phyloP scores from a whole-genome alignment of 768 basidiomycete genomes.

The Brasilioporus rufonigricans region DNA sequence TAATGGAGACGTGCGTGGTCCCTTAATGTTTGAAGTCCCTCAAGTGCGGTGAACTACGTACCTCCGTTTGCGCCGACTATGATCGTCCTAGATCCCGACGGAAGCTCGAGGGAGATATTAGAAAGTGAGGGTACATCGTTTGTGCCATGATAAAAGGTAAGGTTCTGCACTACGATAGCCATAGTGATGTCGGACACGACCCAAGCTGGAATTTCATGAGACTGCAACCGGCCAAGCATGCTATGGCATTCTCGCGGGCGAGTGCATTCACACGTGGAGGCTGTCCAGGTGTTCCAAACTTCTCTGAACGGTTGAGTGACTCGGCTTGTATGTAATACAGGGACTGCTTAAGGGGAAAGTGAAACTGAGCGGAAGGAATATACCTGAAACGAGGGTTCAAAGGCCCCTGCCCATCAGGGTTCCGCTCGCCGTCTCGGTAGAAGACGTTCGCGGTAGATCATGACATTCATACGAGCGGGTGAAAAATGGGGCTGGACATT shows the following conservation, averaged over 20 bases:
- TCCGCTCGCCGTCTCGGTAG: no score
- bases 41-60: conserved; percentile 32
- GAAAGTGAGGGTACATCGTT: conserved; percentile 50
- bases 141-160: conserved; percentile 59
- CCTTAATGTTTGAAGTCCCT: background rate
- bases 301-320: no score
- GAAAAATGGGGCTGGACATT: background rate
- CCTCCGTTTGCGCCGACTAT: conserved; percentile 95
- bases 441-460: background rate
- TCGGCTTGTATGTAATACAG: background rate
- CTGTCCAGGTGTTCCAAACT: no score
- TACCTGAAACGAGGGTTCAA: no score
- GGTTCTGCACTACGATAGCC: conserved; percentile 39
- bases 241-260: no score
- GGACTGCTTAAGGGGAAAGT: background rate
- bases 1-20: conserved; percentile 23
- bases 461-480: no score
- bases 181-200: background rate
- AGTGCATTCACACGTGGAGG: background rate
- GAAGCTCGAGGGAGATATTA: conserved; percentile 64
- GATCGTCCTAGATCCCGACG: conserved; percentile 77
- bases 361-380: background rate
- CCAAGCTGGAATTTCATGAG: background rate
- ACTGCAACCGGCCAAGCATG: background rate
- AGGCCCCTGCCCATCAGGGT: no score